These are phyloP conservation scores for Hyphopichia fennica DNA, from an alignment of 1,139 yeast species.

Conservation along the genomic window DNA sequence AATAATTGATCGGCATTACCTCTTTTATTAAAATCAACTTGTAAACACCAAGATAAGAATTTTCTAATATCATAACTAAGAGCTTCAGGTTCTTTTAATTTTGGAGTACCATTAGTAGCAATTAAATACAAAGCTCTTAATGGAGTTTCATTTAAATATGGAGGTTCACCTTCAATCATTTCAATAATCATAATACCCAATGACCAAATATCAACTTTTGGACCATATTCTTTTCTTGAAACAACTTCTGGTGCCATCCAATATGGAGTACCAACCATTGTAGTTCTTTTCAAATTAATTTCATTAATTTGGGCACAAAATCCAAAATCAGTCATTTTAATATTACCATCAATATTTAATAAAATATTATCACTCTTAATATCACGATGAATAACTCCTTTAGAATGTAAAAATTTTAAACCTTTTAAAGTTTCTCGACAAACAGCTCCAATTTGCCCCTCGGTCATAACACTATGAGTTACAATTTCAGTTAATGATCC, in stretches of 20 bases:
- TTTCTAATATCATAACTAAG: conserved; percentile 64
- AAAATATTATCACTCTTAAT: conserved; percentile 93
- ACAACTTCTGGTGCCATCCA: conserved; percentile 99
- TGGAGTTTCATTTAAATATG: conserved; percentile 93
- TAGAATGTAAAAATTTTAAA: conserved; percentile 80
- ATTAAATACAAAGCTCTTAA: conserved; percentile 86
- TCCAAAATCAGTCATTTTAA: conserved; percentile 87
- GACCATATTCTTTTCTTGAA: conserved; percentile 90
- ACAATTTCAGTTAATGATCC: conserved; percentile 95
- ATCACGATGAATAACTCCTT: conserved; percentile 95
- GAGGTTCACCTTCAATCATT: conserved; percentile 99
- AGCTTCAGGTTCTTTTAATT: conserved; percentile 83
- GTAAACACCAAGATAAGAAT: conserved; percentile 77
- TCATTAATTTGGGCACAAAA: conserved; percentile 97
- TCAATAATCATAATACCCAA: conserved; percentile 97
- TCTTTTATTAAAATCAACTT: conserved; percentile 82
- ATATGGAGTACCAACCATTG: conserved; percentile 99
- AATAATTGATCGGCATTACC: conserved; percentile 79
- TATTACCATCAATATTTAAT: conserved; percentile 78
- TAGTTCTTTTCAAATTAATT: conserved; percentile 79
- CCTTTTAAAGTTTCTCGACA: conserved; percentile 90
- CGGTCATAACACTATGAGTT: conserved; percentile 92
- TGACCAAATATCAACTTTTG: conserved; percentile 97
- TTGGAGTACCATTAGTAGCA: conserved; percentile 95
- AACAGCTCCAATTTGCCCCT: conserved; percentile 96